Base-by-base conservation (phyloP, 345 rosid species). In the Excoecaria cochinchinensis region DNA sequence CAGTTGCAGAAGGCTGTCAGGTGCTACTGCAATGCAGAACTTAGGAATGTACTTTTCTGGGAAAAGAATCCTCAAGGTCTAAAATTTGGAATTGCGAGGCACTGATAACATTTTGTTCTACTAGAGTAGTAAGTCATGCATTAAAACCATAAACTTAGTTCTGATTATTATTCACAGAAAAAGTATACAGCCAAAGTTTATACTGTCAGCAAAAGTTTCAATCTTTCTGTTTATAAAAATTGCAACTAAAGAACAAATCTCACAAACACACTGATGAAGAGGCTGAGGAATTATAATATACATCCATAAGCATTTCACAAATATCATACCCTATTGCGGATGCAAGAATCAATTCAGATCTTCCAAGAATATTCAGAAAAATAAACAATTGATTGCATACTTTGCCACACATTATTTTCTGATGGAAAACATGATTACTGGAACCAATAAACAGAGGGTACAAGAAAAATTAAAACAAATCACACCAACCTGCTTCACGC, bases 401-500 rank as follows among this genome's bases (percentile, higher is more conserved):
- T 61, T 40, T 13, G 24, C 31, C 25, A 47, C 6, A 48, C 19
- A 11, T 31, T 48, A 71, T 65, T 40, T 66, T 65, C 69, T 59
- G 44, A 66, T 12, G 50, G 44, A 67, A 36, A 31, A 8, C 44
- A 62, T 55, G 57, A 46, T 7, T 13, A 19, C 38, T 58, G 39
- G 56, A 68, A 74, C 62, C 17, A 14, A 71, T 4, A 25, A 44
- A 46, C 47, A 73, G 16, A 40, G 21, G 38, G 24, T 46, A 61
- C n/a, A 67, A 60, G 44, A 13, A 47, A 46, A 66, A 71, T 3
- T 60, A 48, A 24, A 13, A 44, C 53, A 70, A 1, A 71, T 65
- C 42, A 80, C 11, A 80, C 94, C 50, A 75, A 91, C 98, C 98
- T 90, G 97, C 99, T 85, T 90, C 98, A 12, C 97, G 88, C 77